Evolutionary conservation across 2,329 filamentous ascomycete species (phyloP), one percentile per base, ranked within the genome.

Genomic region (Aspergillus aculeatus): DNA sequence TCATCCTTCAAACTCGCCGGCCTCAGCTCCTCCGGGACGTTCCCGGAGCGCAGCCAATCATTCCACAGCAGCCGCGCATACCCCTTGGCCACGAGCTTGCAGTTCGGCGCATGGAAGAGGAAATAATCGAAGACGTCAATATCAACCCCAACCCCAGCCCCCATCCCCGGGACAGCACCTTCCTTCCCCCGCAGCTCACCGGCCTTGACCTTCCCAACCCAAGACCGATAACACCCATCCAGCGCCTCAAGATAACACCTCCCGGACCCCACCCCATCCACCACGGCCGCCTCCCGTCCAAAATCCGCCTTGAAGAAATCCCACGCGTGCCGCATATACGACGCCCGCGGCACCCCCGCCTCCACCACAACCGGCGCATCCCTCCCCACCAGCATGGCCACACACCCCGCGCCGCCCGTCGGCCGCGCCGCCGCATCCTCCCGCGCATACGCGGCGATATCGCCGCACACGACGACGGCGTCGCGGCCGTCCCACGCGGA

Each of bases 271-370:
- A 93, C 89, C 62, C 90, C 90, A 70, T 94, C 90, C 59, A 94
- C 90, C 72, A 91, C 87, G 64, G 90, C 90, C 80, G 93, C 94
- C 80, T 94, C 90, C 84, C 88, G 91, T 72, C 89, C 90, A 66
- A 94, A 82, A 77, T 94, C 90, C 71, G 90, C 89, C 86, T 94
- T 94, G 86, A 92, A 94, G 77, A 94, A 94, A 77, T 94, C 90
- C 78, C 93, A 95, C 69, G 88, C 88, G 79, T 94, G 90, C 76
- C 88, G 83, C 87, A 93, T 89, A 82, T 91, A 92, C 38, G 38
- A 44, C 69, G 83, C 87, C 73, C 89, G 90, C 71, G 90, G 87
- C 73, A 92, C 85, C 73, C 91, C 90, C 54, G 90, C 86, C 80
- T 94, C 90, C 65, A 89, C 81, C 62, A 88, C 89, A 64, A 94